Base-by-base conservation (phyloP, 176 grass and related monocot genomes). In the Thinopyrum elongatum region DNA sequence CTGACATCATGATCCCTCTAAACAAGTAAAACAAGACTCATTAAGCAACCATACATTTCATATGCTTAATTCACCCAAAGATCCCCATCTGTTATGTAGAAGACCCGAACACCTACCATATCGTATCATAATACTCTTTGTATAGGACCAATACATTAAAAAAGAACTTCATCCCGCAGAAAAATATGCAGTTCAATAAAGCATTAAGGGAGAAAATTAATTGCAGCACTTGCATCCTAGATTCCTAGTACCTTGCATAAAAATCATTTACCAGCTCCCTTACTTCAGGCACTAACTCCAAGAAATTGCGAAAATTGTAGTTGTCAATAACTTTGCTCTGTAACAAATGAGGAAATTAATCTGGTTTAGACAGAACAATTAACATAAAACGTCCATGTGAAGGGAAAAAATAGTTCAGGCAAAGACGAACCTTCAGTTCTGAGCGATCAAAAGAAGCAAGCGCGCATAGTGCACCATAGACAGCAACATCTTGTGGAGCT, bases 251-350 rank as follows among this genome's bases (percentile, higher is more conserved):
- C 97, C 97, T 99, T 85, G 94, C 89, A 87, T 99, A 99, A 88
- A 99, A 99, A 74, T 99, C 97, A 90, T 99, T 92, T 74, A 99
- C 95, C 69, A 99, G 92, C 81, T 99, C 97, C 83, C 97, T 88
- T 53, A 93, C 94, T 97, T 99, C 97, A 86, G 97, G 97, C 70
- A 96, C 89, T 74, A 99, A 85, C 80, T 99, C 97, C 80, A 99
- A 86, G 88, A 99, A 94, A 83, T 97, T 94, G 22, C 97, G 83
- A 85, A 99, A 99, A 86, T 92, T 95, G 72, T 86, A 88, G 62
- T 97, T 99, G 77, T 99, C 94, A 27, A 99, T 97, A 47, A 99
- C 90, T 91, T 99, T 99, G 75, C 87, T 94, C 97, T 99, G 77
- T 70, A 81, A 65, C 27, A 76, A 76, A 53, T 51, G 73, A 76